Conservation (phyloP, 495 filamentous ascomycete species). For the Aspergillus wentii region DNA sequence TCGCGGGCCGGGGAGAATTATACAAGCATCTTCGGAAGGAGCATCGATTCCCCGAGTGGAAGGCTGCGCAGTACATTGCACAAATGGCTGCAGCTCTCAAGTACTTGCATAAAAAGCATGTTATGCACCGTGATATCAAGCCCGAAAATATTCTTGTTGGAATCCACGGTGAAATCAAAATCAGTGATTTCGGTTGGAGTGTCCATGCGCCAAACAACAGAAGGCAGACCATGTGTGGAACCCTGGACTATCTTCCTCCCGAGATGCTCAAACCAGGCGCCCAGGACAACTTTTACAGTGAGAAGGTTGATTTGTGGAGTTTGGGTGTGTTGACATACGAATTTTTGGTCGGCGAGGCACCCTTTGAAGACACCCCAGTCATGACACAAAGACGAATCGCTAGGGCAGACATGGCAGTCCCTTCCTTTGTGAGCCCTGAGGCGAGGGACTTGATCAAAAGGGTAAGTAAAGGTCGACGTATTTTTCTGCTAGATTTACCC, state of each 20-base stretch:
- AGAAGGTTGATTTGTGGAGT: conserved; percentile 96
- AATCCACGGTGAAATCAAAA: conserved; percentile 97
- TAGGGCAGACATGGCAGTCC: conserved; percentile 86
- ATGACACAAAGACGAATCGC: conserved; percentile 94
- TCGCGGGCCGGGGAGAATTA: conserved; percentile 89
- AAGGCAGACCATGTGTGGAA: conserved; percentile 93
- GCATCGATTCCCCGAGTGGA: conserved; percentile 88
- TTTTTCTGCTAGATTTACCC: not conserved
- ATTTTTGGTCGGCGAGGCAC: conserved; percentile 91
- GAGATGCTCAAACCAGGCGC: conserved; percentile 88
- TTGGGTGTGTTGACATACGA: conserved; percentile 94
- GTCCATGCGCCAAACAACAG: conserved; percentile 96
- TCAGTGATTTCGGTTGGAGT: conserved; percentile 97
- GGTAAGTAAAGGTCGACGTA: conserved; percentile 42
- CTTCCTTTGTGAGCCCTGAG: conserved; percentile 83
- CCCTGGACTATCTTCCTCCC: conserved; percentile 92
- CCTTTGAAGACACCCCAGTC: conserved; percentile 90
- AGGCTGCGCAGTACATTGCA: conserved; percentile 94
- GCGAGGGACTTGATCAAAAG: conserved; percentile 89
- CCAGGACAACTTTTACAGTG: conserved; percentile 80
- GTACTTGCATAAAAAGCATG: conserved; percentile 95
- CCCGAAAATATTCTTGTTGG: conserved; percentile 97
- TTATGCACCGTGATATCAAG: conserved; percentile 98
- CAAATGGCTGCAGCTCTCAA: conserved; percentile 93
- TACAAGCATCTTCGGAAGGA: conserved; percentile 95